These are phyloP conservation scores for Nitzschia sp. DNA, from an alignment of 108 stramenopile species.

Conservation along the genomic window DNA sequence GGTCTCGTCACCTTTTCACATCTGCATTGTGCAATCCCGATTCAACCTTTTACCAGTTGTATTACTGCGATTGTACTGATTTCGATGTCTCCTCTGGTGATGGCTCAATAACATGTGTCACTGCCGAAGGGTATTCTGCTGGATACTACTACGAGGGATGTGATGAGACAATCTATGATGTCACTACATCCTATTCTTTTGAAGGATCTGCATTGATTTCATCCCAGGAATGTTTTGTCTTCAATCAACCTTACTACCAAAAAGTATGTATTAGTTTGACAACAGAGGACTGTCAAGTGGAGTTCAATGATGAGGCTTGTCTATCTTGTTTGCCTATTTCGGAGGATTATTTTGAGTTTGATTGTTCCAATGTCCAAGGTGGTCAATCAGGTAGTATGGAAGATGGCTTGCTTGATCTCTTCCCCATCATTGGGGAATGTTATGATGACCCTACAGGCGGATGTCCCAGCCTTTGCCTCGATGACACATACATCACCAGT, in stretches of 20 bases:
- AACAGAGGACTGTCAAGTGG: not conserved
- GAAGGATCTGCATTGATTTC: not conserved
- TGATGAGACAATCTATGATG: not conserved
- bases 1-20: constrained; percentile 7
- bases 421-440: constrained; percentile 2
- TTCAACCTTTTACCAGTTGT: not conserved
- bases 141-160: not conserved
- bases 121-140: not conserved
- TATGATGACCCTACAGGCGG: not conserved
- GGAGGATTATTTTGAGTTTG: not conserved
- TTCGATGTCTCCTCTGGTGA: constrained; percentile 2
- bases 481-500: constrained; percentile 5
- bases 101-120: not conserved
- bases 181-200: not conserved
- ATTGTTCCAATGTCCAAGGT: constrained; percentile 16
- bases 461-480: not conserved
- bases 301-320: constrained; percentile 5
- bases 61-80: constrained; percentile 7
- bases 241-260: constrained; percentile 3
- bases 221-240: constrained; percentile 1
- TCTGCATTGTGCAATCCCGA: not conserved
- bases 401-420: not conserved
- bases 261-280: not conserved
- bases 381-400: not conserved
- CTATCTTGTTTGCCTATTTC: not conserved